A percentile compares a stretch with the other conserved stretches of the same genome.
Conservation (phyloP, 768 basidiomycete genomes). For the Phanerochaete carnosa region DNA sequence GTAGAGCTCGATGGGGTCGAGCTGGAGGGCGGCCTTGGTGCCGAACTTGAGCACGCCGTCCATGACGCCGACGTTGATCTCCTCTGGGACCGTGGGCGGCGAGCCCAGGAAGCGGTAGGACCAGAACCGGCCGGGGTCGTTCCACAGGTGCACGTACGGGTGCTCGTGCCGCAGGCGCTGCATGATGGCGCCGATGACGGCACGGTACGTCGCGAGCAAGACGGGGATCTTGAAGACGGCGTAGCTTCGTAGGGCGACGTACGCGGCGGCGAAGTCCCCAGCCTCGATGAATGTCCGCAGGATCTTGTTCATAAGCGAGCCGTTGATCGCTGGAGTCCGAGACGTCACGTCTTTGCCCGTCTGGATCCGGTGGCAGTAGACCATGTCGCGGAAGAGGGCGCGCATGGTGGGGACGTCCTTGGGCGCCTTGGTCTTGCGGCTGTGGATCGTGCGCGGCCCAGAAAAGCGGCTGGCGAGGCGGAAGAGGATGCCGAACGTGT, state of each 20-base stretch:
- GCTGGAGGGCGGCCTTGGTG: background rate
- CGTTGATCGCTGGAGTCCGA: constrained; percentile 11
- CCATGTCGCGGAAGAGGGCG: background rate
- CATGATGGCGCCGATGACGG: constrained; percentile 14
- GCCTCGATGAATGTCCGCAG: constrained; percentile 42
- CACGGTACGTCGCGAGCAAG: constrained; percentile 15
- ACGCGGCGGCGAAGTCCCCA: constrained; percentile 48
- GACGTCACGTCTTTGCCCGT: background rate
- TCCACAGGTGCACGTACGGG: background rate
- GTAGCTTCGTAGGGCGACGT: constrained; percentile 33
- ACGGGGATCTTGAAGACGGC: constrained; percentile 6
- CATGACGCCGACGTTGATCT: constrained; percentile 13
- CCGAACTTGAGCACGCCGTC: constrained; percentile 15
- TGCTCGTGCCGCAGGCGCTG: constrained; percentile 9
- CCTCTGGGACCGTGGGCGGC: background rate
- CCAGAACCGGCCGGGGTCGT: constrained; percentile 9
- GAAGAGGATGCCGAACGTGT: constrained; percentile 1
- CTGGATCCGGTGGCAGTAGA: background rate
- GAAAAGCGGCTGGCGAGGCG: background rate
- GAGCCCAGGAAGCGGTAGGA: constrained; percentile 23
- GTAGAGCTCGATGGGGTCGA: background rate
- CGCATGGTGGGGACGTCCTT: background rate
- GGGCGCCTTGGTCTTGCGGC: background rate
- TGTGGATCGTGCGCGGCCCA: background rate
- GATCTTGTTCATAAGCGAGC: constrained; percentile 35